A percentile compares a stretch with the other conserved stretches of the same genome.
Conservation (phyloP, 2,329 filamentous ascomycete genomes). For the Diaporthe citriasiana region DNA sequence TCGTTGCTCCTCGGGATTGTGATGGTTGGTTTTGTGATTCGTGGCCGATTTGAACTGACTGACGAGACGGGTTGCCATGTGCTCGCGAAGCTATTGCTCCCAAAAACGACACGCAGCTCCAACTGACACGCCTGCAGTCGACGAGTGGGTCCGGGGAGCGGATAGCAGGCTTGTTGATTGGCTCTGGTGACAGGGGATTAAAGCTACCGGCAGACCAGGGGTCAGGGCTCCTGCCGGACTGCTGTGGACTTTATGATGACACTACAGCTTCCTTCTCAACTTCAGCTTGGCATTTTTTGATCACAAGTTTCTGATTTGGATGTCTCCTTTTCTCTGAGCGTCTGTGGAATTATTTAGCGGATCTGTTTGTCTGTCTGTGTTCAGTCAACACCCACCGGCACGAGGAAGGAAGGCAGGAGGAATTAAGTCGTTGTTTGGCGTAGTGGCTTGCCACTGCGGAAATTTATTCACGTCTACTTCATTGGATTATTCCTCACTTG, state of each 20-base stretch:
- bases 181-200: conserved; percentile 7
- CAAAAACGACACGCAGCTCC: conserved; percentile 42
- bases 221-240: conserved; percentile 6
- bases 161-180: conserved; percentile 32
- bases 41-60: not conserved
- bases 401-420: not conserved
- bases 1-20: not conserved
- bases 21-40: not conserved
- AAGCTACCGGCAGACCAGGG: not conserved
- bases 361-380: not conserved
- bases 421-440: not conserved
- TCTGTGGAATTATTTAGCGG: not conserved
- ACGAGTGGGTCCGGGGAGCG: conserved; percentile 15
- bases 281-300: not conserved
- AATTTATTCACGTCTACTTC: no score
- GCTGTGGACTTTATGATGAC: not conserved
- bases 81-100: conserved; percentile 19
- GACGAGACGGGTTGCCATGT: not conserved
- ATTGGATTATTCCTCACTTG: no score
- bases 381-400: no score
- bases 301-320: not conserved
- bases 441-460: not conserved
- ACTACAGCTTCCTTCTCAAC: not conserved
- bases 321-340: not conserved
- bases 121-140: conserved; percentile 28